Conservation (phyloP, 2,329 filamentous ascomycete genomes). For the Penicillium italicum region DNA sequence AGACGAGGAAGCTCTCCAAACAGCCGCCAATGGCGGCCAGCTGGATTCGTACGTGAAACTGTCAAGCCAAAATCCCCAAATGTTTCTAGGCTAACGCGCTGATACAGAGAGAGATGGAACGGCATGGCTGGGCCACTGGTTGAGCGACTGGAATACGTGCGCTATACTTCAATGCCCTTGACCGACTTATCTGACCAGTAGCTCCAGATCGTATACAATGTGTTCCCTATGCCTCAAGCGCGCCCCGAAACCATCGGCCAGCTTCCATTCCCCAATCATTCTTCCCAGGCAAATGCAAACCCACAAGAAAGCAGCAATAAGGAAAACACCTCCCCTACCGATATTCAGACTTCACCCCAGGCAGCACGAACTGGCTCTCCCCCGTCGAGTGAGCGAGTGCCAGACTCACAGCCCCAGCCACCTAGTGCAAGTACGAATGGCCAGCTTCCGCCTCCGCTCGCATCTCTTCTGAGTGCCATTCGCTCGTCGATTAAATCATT, state of each 20-base stretch:
- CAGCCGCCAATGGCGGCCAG: conserved; percentile 56
- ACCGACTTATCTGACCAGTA: conserved; percentile 5
- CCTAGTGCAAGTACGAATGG: conserved; percentile 46
- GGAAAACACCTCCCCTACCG: conserved; percentile 34
- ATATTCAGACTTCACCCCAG: conserved; percentile 37
- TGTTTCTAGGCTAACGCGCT: conserved; percentile 31
- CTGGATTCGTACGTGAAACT: conserved; percentile 53
- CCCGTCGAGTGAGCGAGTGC: conserved; percentile 40
- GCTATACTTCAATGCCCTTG: conserved; percentile 3
- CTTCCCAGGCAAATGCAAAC: conserved; percentile 26
- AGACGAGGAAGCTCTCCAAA: conserved; percentile 54
- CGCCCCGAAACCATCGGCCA: conserved; percentile 33
- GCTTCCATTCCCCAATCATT: conserved; percentile 22
- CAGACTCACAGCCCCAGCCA: conserved; percentile 43
- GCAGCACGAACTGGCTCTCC: conserved; percentile 34
- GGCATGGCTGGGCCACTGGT: conserved; percentile 62
- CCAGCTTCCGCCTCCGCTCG: conserved; percentile 61
- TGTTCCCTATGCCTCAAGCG: conserved; percentile 68
- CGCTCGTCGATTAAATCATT: conserved; percentile 56
- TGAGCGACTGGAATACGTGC: conserved; percentile 63
- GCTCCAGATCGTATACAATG: conserved; percentile 67
- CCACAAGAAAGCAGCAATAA: conserved; percentile 37
- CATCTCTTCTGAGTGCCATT: conserved; percentile 60
- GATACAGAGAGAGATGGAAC: conserved; percentile 64
- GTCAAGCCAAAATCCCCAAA: background rate